Conservation (phyloP, 2,329 filamentous ascomycete species). For the Ophiostoma sp. region DNA sequence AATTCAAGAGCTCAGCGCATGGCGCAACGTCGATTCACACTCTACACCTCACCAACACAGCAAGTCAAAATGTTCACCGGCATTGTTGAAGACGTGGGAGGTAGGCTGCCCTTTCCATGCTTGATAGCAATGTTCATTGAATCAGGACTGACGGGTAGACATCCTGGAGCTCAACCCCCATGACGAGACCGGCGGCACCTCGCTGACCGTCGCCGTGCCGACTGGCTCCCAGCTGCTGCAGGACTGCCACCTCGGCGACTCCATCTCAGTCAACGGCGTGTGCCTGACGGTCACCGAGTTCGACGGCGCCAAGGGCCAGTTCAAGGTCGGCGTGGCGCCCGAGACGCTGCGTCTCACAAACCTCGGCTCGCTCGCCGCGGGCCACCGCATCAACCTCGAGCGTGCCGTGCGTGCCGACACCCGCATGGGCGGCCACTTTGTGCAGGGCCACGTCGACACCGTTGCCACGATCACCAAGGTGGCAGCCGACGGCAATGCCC, state of each 20-base stretch:
- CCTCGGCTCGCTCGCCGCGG: slow-evolving; percentile 65
- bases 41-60: not conserved
- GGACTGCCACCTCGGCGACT: slow-evolving; percentile 84
- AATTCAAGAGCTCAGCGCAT: not conserved
- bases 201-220: slow-evolving; percentile 73
- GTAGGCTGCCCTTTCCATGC: slow-evolving; percentile 46
- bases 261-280: slow-evolving; percentile 90
- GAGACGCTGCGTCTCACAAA: slow-evolving; percentile 96
- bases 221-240: slow-evolving; percentile 65
- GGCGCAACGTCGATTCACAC: too few relatives aligned
- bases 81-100: slow-evolving; percentile 86
- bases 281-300: slow-evolving; percentile 79
- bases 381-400: slow-evolving; percentile 81
- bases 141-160: slow-evolving; percentile 46
- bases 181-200: slow-evolving; percentile 81
- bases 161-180: slow-evolving; percentile 75
- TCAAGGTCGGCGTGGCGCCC: slow-evolving; percentile 90
- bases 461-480: slow-evolving; percentile 68
- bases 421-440: slow-evolving; percentile 96
- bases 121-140: slow-evolving; percentile 11
- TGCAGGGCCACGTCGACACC: slow-evolving; percentile 95
- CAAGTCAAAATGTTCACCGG: slow-evolving; percentile 77
- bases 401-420: slow-evolving; percentile 85
- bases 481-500: slow-evolving; percentile 78
- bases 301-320: slow-evolving; percentile 42